Conservation (phyloP, 2,329 filamentous ascomycete species). For the Cercospora canescens region DNA sequence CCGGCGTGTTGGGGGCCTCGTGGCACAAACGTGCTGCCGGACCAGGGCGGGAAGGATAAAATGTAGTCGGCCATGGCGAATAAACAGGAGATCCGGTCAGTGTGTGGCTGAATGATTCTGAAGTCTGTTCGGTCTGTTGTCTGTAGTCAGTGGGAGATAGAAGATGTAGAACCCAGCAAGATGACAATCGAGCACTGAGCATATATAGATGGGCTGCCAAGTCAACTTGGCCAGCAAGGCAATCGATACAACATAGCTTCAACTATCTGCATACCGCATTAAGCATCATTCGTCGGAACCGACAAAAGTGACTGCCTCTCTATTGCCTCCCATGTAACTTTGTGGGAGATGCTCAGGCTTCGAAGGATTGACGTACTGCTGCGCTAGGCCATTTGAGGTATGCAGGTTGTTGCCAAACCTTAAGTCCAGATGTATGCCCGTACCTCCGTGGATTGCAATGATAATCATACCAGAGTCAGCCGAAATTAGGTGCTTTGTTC, state of each 20-base stretch:
- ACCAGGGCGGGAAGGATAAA: background rate
- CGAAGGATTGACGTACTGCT: conserved; percentile 1
- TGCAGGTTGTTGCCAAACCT: conserved; percentile 3
- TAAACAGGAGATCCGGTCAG: background rate
- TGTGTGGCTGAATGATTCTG: background rate
- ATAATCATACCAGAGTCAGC: background rate
- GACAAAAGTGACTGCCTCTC: background rate
- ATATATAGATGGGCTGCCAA: background rate
- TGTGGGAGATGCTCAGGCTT: background rate
- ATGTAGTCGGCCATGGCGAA: background rate
- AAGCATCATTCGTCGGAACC: background rate
- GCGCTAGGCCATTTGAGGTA: background rate
- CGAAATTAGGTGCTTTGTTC: background rate
- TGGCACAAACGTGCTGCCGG: conserved; percentile 2
- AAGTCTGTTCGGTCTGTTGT: background rate
- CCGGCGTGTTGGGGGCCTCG: background rate
- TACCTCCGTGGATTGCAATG: background rate
- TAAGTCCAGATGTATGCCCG: background rate
- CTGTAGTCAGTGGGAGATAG: background rate
- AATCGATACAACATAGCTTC: background rate
- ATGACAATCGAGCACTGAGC: background rate
- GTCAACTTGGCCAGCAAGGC: background rate
- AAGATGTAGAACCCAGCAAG: background rate
- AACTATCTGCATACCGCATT: background rate
- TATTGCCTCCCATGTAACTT: background rate